Base-by-base conservation (phyloP, 345 rosid species). In the Mercurialis annua region DNA sequence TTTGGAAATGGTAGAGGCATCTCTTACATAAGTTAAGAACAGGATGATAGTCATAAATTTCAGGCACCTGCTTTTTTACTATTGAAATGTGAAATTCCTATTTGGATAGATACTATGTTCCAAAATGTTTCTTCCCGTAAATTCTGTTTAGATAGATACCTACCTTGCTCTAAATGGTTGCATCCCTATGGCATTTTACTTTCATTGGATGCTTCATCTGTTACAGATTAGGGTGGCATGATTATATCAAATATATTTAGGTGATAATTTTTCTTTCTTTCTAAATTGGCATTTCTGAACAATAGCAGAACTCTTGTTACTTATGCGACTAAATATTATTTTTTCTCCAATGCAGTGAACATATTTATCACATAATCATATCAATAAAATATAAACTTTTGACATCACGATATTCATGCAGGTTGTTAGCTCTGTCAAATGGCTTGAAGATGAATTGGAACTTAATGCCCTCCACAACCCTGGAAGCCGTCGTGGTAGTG, bases 381-480 rank as follows among this genome's bases (percentile, higher is more conserved):
- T 42, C 20, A 18, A 57, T n/a, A 53, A 24, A 11, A 5, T 42
- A 10, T 8, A 40, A 23, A 10, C 31, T 69, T 52, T 24, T 64
- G 23, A 47, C 44, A 49, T 65, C 67, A 56, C 59, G 53, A 38
- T 44, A n/a, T 75, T 48, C 46, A 66, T 69, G 51, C 73, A 94
- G 99, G 98, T 94, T 67, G 98, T 92, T 68, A 92, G 98, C 81
- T 89, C 98, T 21, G 97, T 95, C 47, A 95, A 95, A 77, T 95
- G 99, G 99, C 98, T 95, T 71, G 99, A 92, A 85, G 99, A 95
- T 77, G 98, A 95, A 81, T 72, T 95, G 79, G 99, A 95, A 81
- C 90, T 95, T 48, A 92, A 92, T 67, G 97, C 99, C 53, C 96
- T 92, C 70, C 97, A 89, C 75, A 89, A 88, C 71, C 98, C 98